Percentiles rank a stretch among this genome's conserved stretches.
Conservation (phyloP, 2,329 filamentous ascomycete genomes). For the Trichoderma gracile region DNA sequence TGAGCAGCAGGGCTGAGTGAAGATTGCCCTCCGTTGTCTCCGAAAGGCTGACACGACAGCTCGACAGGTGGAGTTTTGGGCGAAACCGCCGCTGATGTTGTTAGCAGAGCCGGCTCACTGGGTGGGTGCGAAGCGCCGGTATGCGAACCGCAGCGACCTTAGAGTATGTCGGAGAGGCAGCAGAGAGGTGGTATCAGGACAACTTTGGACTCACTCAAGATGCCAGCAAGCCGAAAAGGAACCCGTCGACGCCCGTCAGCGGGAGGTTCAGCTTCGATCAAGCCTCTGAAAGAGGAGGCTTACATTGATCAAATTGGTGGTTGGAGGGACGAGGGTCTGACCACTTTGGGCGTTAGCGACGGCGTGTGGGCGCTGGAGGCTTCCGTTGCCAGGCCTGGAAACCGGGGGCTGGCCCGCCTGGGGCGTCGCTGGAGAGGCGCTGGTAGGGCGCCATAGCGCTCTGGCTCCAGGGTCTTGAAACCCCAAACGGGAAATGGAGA, state of each 20-base stretch:
- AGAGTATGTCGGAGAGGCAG: no score
- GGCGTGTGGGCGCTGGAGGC: constrained; percentile 4
- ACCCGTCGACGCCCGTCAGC: constrained; percentile 20
- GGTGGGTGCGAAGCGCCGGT: no score
- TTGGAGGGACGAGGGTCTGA: neutral
- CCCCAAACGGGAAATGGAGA: no score
- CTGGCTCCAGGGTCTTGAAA: no score
- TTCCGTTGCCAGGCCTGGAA: constrained; percentile 16
- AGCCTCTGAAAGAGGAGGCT: constrained; percentile 24
- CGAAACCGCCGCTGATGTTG: neutral
- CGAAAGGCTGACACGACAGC: constrained; percentile 19
- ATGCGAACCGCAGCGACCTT: neutral
- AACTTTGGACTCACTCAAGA: no score
- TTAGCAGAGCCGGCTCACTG: no score
- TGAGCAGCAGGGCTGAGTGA: neutral
- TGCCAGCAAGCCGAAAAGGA: neutral
- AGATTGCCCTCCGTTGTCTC: constrained; percentile 16
- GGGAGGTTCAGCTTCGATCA: constrained; percentile 12
- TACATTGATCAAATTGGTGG: neutral
- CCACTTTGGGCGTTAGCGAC: no score
- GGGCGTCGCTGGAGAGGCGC: neutral
- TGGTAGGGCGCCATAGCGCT: no score
- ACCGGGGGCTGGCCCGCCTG: constrained; percentile 2
- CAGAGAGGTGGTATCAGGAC: no score
- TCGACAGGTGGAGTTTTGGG: constrained; percentile 8